These are phyloP conservation scores for Prunus dulcis DNA, from an alignment of 306 rosid genomes.

Conservation along the genomic window DNA sequence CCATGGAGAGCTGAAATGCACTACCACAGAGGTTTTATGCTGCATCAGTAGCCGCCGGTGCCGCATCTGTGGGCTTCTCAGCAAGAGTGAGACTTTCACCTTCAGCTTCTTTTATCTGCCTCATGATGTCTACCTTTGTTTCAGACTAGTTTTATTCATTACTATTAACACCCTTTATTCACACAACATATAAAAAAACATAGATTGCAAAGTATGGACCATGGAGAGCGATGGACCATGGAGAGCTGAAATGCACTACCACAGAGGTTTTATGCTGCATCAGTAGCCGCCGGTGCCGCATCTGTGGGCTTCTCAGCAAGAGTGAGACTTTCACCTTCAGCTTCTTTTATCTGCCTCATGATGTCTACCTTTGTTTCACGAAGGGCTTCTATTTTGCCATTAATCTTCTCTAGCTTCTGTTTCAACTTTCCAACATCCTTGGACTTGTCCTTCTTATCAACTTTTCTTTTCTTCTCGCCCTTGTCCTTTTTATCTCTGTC, in stretches of 20 bases:
- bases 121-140: constrained; percentile 41
- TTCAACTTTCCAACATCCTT: constrained; percentile 48
- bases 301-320: constrained; percentile 18
- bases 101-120: constrained; percentile 61
- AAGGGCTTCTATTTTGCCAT: constrained; percentile 52
- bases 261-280: not conserved
- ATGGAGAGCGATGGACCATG: not conserved
- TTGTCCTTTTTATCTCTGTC: constrained; percentile 42
- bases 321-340: constrained; percentile 26
- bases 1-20: not conserved
- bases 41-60: constrained; percentile 2
- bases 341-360: constrained; percentile 54
- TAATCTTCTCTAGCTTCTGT: constrained; percentile 56
- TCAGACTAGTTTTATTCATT: constrained; percentile 2
- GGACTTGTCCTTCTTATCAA: constrained; percentile 35
- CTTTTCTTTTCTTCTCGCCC: constrained; percentile 47
- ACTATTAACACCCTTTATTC: not conserved
- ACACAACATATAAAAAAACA: not conserved
- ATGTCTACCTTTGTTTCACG: constrained; percentile 43
- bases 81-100: constrained; percentile 10
- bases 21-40: not conserved
- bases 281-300: constrained; percentile 5
- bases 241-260: not conserved
- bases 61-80: constrained; percentile 19
- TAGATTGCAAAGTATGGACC: not conserved